Conservation (phyloP, 1,284 basidiomycete species). For the Tetrapyrgos nigripes region DNA sequence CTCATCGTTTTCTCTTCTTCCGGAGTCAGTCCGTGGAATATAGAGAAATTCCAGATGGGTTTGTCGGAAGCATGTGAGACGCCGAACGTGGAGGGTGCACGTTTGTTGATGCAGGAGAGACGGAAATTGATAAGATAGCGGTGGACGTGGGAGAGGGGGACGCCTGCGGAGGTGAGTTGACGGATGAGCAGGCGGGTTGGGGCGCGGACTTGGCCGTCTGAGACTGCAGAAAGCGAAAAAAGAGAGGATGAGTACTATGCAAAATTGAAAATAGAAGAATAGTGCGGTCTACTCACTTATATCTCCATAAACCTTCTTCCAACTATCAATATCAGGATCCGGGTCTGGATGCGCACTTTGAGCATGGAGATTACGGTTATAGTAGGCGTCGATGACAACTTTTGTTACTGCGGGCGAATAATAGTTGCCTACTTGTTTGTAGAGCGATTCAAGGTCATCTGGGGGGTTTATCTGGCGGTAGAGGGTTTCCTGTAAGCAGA, state of each 20-base stretch:
- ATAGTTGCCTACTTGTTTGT: constrained; percentile 20
- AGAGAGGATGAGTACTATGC: background rate
- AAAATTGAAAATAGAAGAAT: background rate
- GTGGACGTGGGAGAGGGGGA: constrained; percentile 14
- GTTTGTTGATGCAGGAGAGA: constrained; percentile 13
- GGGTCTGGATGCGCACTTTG: constrained; percentile 16
- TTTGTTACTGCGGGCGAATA: constrained; percentile 18
- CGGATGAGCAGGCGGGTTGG: constrained; percentile 17
- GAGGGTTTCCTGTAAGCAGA: constrained; percentile 12
- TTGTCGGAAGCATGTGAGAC: constrained; percentile 19
- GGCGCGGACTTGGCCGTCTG: constrained; percentile 20
- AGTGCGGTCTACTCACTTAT: constrained; percentile 12
- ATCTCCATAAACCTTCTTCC: constrained; percentile 21
- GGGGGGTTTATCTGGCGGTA: constrained; percentile 21
- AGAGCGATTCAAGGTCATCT: constrained; percentile 13
- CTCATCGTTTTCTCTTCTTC: constrained; percentile 18
- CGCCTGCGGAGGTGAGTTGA: constrained; percentile 15
- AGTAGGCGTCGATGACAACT: constrained; percentile 16
- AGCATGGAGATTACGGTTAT: constrained; percentile 15
- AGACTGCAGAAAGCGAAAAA: constrained; percentile 9
- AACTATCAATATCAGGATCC: constrained; percentile 15
- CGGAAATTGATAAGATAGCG: constrained; percentile 20
- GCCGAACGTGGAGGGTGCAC: constrained; percentile 15
- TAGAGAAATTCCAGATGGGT: constrained; percentile 21
- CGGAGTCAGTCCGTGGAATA: constrained; percentile 19